Base-by-base conservation (phyloP, 768 basidiomycete genomes). In the Panus rudis region DNA sequence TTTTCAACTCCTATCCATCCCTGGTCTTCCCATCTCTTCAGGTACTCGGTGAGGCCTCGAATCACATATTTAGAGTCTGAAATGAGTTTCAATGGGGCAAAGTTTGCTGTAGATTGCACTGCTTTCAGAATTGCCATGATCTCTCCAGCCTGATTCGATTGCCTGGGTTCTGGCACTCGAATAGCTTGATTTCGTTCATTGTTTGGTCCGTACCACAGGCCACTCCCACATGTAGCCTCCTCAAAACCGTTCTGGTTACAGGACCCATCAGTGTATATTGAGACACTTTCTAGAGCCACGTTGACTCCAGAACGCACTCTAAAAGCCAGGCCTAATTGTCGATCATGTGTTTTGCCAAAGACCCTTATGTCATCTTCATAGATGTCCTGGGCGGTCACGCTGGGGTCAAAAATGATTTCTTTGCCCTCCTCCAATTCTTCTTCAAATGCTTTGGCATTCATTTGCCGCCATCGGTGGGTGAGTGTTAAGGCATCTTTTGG, bases 261-360 rank as follows among this genome's bases (percentile, higher is more conserved):
- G 0, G 57, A 55, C 0, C 63, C 56, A 20, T 63, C 61, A 0
- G 60, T 65, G 22, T 60, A 64, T 3, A 49, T 48, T 1, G 27
- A 34, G 2, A n/a, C n/a, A n/a, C n/a, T n/a, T n/a, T n/a, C n/a
- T n/a, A n/a, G n/a, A n/a, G n/a, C n/a, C n/a, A n/a, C n/a, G n/a
- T n/a, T n/a, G n/a, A n/a, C n/a, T n/a, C n/a, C n/a, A n/a, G n/a
- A n/a, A n/a, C n/a, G n/a, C n/a, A n/a, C n/a, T n/a, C n/a, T n/a
- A n/a, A n/a, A n/a, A n/a, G n/a, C n/a, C n/a, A n/a, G n/a, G n/a
- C n/a, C n/a, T n/a, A n/a, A n/a, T n/a, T n/a, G n/a, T n/a, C n/a
- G n/a, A n/a, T n/a, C n/a, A n/a, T n/a, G n/a, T n/a, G n/a, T n/a
- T n/a, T n/a, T n/a, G n/a, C n/a, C n/a, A n/a, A n/a, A n/a, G n/a